Base-by-base conservation (phyloP, 352 stramenopile species). In the Phytophthora multivora region DNA sequence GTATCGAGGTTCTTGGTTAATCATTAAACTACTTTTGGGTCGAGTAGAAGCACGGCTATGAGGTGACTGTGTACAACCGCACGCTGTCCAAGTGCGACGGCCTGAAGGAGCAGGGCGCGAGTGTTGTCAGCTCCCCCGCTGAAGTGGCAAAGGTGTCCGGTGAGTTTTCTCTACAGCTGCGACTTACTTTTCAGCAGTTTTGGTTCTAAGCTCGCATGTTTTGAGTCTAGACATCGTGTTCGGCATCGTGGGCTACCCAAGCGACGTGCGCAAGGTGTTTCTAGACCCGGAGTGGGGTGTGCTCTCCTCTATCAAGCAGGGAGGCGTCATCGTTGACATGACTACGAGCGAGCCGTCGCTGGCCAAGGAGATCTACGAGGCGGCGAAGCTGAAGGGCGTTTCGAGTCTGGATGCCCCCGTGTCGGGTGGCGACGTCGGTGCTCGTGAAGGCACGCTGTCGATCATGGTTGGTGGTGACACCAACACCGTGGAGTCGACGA, bases 401-500 rank as follows among this genome's bases (percentile, higher is more conserved):
- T 81, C 79, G 7, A 86, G 76, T 21, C 60, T 95, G 12, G 86
- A 95, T 41, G 83, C 87, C 11, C 87, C 87, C 1, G 90, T 97
- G 26, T 95, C 82, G 5, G 91, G 91, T 38, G 90, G 90, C 6
- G 89, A 97, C 48, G 70, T 97, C 16, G 91, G 90, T n/a, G 90
- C 90, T 35, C 77, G 78, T 8, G 79, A 96, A 38, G 91, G 64
- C 9, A 89, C 83, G n/a, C 65, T 97, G 35, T 95, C 87, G 16
- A 96, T 97, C 59, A 97, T 97, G 91, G 79, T 97, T 5, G 91
- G 91, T 15, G 89, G 89, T 13, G 89, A 97, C 36, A 68, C 86
- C 15, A 81, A 80, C 16, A 79, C 79, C 0, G 77, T 96, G 35
- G 82, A 93, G 36, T 63, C 69, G 2, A 76, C 89, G 16, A 81